Evolutionary conservation across 177 flowering plant genomes (phyloP), one percentile per base, ranked within the genome.

Genomic region (Vitis hybrid): DNA sequence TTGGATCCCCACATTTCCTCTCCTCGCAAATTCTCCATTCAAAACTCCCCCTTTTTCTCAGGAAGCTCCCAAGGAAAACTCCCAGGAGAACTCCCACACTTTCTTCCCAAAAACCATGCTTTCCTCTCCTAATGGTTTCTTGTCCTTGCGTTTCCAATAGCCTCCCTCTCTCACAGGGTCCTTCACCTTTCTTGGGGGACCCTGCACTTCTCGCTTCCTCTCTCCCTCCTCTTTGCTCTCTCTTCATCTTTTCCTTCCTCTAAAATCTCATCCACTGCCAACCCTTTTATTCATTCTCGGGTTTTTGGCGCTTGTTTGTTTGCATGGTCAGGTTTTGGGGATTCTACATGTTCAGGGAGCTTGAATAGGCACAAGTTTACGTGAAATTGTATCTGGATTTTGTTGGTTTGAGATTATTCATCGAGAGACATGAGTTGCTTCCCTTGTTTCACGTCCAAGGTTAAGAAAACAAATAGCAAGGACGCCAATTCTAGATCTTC

Each of bases 401-500:
- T 61, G 13, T 34, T 61, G 6, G 23, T 61, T 32, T 11, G 4
- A 14, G 17, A 13, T 5, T 13, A 9, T 50, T 9, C 4, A 3
- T 13, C 23, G 6, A 45, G 1, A 39, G 54, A 58, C 32, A 78
- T 78, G 80, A 78, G 54, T 64, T 78, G 80, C 74, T 74, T 78
- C 55, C 62, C 72, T 1, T 78, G 80, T 70, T 74, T 76, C 67
- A 55, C 48, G 13, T 68, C 69, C 2, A 30, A 39, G 50, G 52
- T 60, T 71, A 69, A 52, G 69, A 74, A 69, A 64, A 9, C 56
- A 9, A 11, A 6, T 2, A n/a, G 45, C 23, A 39, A 59, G 12
- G 51, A 15, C 6, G 52, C 8, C 32, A 10, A 8, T 52, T 19
- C 57, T 34, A 4, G 6, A 2, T 3, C 23, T 13, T 2, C 11